Evolutionary conservation across 2,329 filamentous ascomycete genomes (phyloP).

Genomic region (Colletotrichum agaves): DNA sequence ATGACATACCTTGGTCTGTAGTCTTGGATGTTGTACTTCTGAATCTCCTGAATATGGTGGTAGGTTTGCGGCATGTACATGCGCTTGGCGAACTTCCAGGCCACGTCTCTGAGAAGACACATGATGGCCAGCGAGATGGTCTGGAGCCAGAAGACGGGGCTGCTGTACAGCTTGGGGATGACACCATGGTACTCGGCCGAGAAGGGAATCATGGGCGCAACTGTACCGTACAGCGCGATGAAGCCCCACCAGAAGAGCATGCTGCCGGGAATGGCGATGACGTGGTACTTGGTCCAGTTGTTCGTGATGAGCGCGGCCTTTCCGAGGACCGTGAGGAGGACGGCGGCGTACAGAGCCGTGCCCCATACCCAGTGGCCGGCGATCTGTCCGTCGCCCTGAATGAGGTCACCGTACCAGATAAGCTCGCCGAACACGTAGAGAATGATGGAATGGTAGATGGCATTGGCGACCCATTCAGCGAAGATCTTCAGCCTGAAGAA

Average conservation of each 20-base stretch:
- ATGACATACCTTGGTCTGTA: conserved; percentile 85
- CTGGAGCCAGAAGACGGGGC: conserved; percentile 92
- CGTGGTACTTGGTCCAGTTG: conserved; percentile 98
- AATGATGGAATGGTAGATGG: conserved; percentile 93
- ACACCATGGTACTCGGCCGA: conserved; percentile 88
- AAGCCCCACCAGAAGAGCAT: conserved; percentile 93
- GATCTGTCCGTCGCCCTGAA: conserved; percentile 80
- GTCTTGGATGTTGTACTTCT: conserved; percentile 99
- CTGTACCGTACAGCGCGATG: conserved; percentile 85
- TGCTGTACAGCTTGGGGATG: conserved; percentile 81
- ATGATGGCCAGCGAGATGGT: conserved; percentile 81
- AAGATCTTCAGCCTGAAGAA: conserved; percentile 97
- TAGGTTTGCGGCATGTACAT: conserved; percentile 98
- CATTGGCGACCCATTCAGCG: conserved; percentile 90
- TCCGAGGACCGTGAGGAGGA: conserved; percentile 91
- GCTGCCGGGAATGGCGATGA: conserved; percentile 93
- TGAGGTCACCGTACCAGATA: conserved; percentile 85
- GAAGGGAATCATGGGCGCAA: conserved; percentile 84
- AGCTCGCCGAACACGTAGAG: conserved; percentile 87
- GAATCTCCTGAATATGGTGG: conserved; percentile 98
- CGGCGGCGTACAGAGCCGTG: conserved; percentile 90
- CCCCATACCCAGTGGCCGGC: conserved; percentile 99
- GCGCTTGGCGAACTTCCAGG: conserved; percentile 96
- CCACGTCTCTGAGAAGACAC: conserved; percentile 88
- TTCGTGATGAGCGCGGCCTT: conserved; percentile 96